Base-by-base conservation (phyloP, 257 asterid species). In the Lavandula angustifolia region DNA sequence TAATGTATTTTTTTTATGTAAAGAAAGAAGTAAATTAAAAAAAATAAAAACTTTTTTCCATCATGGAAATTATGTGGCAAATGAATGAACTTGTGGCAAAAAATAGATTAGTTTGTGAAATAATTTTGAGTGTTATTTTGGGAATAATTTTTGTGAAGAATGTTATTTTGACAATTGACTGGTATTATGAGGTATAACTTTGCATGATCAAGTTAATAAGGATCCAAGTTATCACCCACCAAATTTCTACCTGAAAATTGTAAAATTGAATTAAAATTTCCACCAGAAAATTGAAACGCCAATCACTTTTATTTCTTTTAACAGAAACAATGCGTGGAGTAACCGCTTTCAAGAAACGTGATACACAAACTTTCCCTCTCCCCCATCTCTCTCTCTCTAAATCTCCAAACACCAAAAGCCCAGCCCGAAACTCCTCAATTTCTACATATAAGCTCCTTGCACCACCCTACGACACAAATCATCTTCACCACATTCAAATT, bases 241-340 rank as follows among this genome's bases (percentile, higher is more conserved):
- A 66, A 52, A 27, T 35, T 11, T 9, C 9, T 7, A 37, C 50
- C 52, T 34, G 53, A 62, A 37, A 44, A 27, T 34, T 48, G 53
- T 6, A 53, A 60, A 62, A 8, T 62, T n/a, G 13, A 69, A 29
- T 10, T 60, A 40, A 9, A n/a, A 3, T 10, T 0, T 5, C 9
- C 31, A 56, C 2, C n/a, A 48, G 68, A 72, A 72, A 72, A 29
- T 22, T 13, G 72, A 72, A 76, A 72, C 53, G 77, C 7, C 75
- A 37, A 37, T 35, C 66, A n/a, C 55, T 50, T 29, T 40, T 10
- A 1, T 22, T 32, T 13, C 12, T 59, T 17, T 3, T 11, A 63
- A 68, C 71, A 54, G 71, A 74, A 72, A 74, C 64, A 58, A 80
- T 74, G 85, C 89, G 86, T 81, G 75, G 80, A 79, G 87, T 81